Conservation (phyloP, 345 rosid genomes). For the Citrus sp. region DNA sequence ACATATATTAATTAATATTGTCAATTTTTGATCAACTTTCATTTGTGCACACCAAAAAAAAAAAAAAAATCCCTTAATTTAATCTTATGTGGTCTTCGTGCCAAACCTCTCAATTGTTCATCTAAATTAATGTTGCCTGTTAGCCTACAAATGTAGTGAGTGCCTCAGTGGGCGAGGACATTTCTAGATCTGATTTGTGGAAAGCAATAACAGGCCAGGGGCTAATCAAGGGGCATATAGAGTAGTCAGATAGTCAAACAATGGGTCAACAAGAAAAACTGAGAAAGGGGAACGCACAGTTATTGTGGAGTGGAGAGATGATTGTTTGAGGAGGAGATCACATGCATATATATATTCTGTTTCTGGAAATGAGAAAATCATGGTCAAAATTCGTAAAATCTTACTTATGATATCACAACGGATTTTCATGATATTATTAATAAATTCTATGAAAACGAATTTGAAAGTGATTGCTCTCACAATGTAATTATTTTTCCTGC, state of each 20-base stretch:
- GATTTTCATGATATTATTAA: background rate
- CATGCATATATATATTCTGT: background rate
- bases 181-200: no score
- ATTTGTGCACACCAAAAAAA: no score
- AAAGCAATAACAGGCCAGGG: no score
- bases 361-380: slow-evolving; percentile 10
- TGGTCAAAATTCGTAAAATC: slow-evolving; percentile 7
- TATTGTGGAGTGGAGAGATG: background rate
- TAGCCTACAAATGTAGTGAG: no score
- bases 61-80: no score
- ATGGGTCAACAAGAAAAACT: background rate
- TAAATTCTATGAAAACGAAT: background rate
- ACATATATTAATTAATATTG: no score
- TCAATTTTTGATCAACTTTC: no score
- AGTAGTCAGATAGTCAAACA: background rate
- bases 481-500: background rate
- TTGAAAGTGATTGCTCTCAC: background rate
- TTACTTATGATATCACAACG: background rate
- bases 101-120: no score
- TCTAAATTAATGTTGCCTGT: no score
- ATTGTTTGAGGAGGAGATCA: background rate
- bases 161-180: no score
- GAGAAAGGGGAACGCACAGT: background rate
- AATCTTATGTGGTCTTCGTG: no score
- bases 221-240: background rate